Conservation (phyloP, 2,329 filamentous ascomycete species). For the Penicillium paneum region DNA sequence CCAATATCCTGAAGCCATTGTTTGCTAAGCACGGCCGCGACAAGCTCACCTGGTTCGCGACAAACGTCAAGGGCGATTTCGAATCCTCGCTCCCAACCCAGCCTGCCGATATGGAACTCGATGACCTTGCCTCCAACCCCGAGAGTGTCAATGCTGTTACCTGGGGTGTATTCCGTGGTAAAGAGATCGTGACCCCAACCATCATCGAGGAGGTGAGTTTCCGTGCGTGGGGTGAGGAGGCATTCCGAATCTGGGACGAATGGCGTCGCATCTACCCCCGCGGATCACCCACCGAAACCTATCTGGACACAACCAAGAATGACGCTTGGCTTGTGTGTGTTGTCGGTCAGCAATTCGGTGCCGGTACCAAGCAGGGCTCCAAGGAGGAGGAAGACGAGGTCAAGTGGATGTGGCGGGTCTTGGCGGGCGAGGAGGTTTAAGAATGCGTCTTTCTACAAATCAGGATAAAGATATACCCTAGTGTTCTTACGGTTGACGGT, state of each 20-base stretch:
- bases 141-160: constrained; percentile 86
- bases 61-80: constrained; percentile 74
- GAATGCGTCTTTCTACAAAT: background rate
- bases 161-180: constrained; percentile 92
- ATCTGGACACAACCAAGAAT: constrained; percentile 65
- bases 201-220: constrained; percentile 97
- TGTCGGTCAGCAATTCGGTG: constrained; percentile 47
- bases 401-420: constrained; percentile 41
- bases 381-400: constrained; percentile 40
- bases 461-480: constrained; percentile 13
- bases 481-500: background rate
- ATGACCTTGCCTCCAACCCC: constrained; percentile 32
- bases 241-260: constrained; percentile 91
- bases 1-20: constrained; percentile 56
- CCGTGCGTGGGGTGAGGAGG: constrained; percentile 90
- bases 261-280: constrained; percentile 87
- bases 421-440: constrained; percentile 28
- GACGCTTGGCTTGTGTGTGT: constrained; percentile 85
- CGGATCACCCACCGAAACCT: constrained; percentile 64
- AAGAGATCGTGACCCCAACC: constrained; percentile 93
- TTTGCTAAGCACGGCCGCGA: constrained; percentile 61
- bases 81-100: constrained; percentile 53
- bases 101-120: constrained; percentile 29
- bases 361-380: constrained; percentile 38
- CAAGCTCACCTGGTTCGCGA: constrained; percentile 81